Evolutionary conservation across 1,284 basidiomycete genomes (phyloP).

Genomic region (Cutaneotrichosporon cavernicola): DNA sequence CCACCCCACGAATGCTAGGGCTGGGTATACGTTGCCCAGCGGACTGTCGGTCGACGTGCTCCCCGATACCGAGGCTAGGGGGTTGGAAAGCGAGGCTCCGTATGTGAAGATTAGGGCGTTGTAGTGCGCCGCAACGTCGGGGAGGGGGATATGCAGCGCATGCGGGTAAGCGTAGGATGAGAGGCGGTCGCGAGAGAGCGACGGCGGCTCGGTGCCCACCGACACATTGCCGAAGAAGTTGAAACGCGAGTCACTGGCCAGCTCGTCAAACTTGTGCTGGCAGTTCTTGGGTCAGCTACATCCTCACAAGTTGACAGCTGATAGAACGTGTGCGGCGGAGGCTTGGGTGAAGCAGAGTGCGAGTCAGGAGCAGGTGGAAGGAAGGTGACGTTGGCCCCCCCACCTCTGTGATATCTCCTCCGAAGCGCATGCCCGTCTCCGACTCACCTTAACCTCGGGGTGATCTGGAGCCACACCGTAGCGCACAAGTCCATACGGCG

Average conservation of each 20-base stretch:
- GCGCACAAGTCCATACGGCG: conserved; percentile 89
- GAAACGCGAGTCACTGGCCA: conserved; percentile 70
- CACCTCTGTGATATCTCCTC: not conserved
- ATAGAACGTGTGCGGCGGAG: too few species aligned
- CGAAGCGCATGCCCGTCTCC: too few species aligned
- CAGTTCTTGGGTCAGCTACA: conserved; percentile 69
- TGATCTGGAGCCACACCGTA: conserved; percentile 99
- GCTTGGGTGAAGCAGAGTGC: not conserved
- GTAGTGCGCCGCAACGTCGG: conserved; percentile 53
- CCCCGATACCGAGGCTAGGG: conserved; percentile 55
- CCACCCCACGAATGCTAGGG: conserved; percentile 90
- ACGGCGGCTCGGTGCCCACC: conserved; percentile 56
- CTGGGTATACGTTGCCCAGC: conserved; percentile 65
- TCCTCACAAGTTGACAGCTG: not conserved
- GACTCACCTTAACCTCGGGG: conserved; percentile 89
- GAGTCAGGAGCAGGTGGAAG: not conserved
- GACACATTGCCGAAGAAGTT: conserved; percentile 91
- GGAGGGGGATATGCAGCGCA: conserved; percentile 52
- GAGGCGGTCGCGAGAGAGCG: conserved; percentile 28
- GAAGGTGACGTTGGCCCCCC: not conserved
- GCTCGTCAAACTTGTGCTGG: conserved; percentile 85
- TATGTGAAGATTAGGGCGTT: conserved; percentile 57
- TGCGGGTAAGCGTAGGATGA: conserved; percentile 52
- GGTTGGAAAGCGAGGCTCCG: conserved; percentile 53
- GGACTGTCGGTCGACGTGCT: conserved; percentile 57